Base-by-base conservation (phyloP, 768 basidiomycete genomes). In the Gloeophyllum trabeum region DNA sequence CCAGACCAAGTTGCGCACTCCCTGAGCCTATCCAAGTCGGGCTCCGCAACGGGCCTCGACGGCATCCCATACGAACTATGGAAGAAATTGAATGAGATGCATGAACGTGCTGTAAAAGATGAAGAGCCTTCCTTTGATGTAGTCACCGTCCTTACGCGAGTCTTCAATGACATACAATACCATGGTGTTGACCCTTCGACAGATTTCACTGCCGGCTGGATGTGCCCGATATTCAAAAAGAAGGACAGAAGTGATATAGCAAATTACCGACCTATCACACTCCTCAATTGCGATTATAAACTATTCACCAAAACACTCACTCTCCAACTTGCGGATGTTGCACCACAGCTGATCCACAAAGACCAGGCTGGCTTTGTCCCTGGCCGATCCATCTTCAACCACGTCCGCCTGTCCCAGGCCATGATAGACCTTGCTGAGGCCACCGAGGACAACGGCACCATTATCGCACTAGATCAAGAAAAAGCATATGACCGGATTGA, bases 41-140 rank as follows among this genome's bases (percentile, higher is more conserved):
- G 55, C 0, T 60, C 48, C 4, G 48, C 62, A 0, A 13, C 59
- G 0, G 55, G 60, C 0, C 6, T 58, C 3, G 53, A 64, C 36
- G 49, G 59, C 0, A 38, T 60, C 0, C 45, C 56, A 12, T 51
- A 59, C n/a, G 58, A 65, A 25, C 14, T 61, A 0, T 62, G 36
- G 36, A 37, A 37, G 20, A 37, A 37, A 19, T 19, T 37, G 13
- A 21, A 37, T 10, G 36, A 10, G 7, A 37, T 12, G 36, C 12
- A 21, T 19, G 20, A 12, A 21, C 7, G 13, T 6, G 36, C 36
- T 6, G 36, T 7, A 21, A 10, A 37, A 21, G 13, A 10, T 7
- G 20, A 21, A 12, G 20, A 21, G 20, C 10, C 36, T 19, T 10
- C 10, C 12, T 37, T 37, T 19, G 20, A 37, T 10, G 13, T 37